Evolutionary conservation across 805 yeast species (phyloP), one percentile per base, ranked within the genome.

Genomic region (Saccharomyces jurei): DNA sequence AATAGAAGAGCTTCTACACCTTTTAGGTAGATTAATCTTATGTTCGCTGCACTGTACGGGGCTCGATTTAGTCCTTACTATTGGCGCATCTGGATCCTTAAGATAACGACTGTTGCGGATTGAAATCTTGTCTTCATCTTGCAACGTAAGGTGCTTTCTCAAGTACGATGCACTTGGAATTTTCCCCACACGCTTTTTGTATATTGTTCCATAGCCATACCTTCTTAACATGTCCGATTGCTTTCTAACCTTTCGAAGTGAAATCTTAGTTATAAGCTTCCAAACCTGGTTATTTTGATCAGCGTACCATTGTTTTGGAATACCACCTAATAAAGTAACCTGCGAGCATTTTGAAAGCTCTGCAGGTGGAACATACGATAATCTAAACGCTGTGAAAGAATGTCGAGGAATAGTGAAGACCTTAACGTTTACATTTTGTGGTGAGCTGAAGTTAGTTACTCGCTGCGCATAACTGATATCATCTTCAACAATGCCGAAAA

Each of bases 321-420:
- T 65, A 0, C 76, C 73, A 0, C 92, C 92, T 4, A 87, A 59
- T 8, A 84, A 69, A 0, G 79, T 67, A 1, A 77, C 72, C 50
- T 73, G 72, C 0, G 88, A 76, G 10, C 73, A 69, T 26, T 41
- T 14, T 3, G 81, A 71, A 6, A 87, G 64, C 53, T 80, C 78
- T 3, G 61, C 51, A 0, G 84, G 71, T 8, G 75, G 71, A n/a
- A 80, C 75, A 64, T 82, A 83, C 14, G 76, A 68, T 27, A 87
- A 69, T 46, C 87, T 72, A 55, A 77, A 81, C 0, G 86, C 84
- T 0, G 89, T 81, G 68, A 81, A 86, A 1, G 89, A 83, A 29
- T 71, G 57, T 41, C 63, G 67, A 3, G 87, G 87, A 21, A 82
- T 70, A 21, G 51, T 49, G 17, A 61, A 22, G n/a, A 59, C 46